phyloP scores from a whole-genome alignment of 495 filamentous ascomycete genomes.

The Articulospora tetracladia region DNA sequence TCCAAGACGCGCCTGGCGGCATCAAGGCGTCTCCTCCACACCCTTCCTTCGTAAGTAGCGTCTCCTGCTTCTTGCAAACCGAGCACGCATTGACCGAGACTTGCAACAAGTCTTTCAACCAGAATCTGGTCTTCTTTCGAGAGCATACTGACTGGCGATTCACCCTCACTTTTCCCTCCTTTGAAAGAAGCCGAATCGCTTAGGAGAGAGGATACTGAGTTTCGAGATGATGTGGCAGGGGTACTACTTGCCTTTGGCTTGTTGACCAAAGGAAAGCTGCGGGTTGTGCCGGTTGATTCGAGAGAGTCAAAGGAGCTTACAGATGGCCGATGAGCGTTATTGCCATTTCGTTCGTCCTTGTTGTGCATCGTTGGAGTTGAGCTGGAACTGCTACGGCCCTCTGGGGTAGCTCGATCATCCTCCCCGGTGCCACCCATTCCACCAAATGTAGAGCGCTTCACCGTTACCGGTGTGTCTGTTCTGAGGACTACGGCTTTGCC shows the following conservation, averaged over 20 bases:
- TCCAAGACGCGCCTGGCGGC: conserved; percentile 68
- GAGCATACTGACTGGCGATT: conserved; percentile 45
- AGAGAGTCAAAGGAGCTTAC: conserved; percentile 39
- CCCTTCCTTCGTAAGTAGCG: conserved; percentile 54
- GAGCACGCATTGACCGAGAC: conserved; percentile 65
- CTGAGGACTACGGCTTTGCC: conserved; percentile 31
- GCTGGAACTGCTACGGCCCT: neutral
- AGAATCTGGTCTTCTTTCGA: conserved; percentile 68
- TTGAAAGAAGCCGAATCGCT: conserved; percentile 30
- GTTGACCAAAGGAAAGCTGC: conserved; percentile 50
- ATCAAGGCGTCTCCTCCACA: conserved; percentile 67
- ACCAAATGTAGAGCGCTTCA: conserved; percentile 24
- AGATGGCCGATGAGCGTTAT: conserved; percentile 38
- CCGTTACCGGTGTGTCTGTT: conserved; percentile 33
- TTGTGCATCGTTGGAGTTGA: conserved; percentile 11
- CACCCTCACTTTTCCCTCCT: conserved; percentile 23
- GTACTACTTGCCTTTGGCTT: conserved; percentile 35
- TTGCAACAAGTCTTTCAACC: conserved; percentile 72
- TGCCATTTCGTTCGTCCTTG: conserved; percentile 9
- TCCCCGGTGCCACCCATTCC: conserved; percentile 20
- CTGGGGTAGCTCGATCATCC: neutral
- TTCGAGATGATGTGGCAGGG: conserved; percentile 30
- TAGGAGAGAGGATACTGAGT: conserved; percentile 35
- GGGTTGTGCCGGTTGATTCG: conserved; percentile 36
- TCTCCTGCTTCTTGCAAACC: conserved; percentile 60